These are phyloP conservation scores for Posidonia australis DNA, from an alignment of 106 monocot species.

Conservation along the genomic window DNA sequence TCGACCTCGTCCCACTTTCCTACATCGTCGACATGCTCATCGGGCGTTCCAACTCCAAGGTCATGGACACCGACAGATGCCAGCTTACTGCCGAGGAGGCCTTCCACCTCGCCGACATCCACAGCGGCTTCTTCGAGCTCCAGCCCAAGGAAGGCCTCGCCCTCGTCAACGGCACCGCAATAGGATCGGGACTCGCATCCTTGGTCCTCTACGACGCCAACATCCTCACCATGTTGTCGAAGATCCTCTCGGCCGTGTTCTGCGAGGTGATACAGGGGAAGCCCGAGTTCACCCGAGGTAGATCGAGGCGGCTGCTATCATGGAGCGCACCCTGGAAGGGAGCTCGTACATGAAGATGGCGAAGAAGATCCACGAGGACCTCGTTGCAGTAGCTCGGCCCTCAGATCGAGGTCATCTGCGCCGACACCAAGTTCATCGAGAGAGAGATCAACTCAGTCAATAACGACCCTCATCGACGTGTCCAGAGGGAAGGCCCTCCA, in stretches of 20 bases:
- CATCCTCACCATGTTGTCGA: conserved; percentile 44
- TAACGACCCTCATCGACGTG: conserved; percentile 97
- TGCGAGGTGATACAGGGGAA: conserved; percentile 94
- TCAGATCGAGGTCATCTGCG: conserved; percentile 50
- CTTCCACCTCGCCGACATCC: conserved; percentile 47
- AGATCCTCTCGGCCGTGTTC: conserved; percentile 70
- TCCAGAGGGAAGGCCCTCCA: conserved; percentile 66
- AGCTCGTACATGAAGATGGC: conserved; percentile 35
- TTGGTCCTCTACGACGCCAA: conserved; percentile 73
- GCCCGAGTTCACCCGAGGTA: conserved; percentile 88
- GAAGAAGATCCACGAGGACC: conserved; percentile 3
- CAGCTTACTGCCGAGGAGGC: conserved; percentile 49
- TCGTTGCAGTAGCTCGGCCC: conserved; percentile 21
- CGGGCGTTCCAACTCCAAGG: conserved; percentile 54
- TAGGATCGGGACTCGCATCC: conserved; percentile 82
- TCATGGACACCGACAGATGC: conserved; percentile 24
- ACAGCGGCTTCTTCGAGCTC: conserved; percentile 56
- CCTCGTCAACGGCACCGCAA: conserved; percentile 86
- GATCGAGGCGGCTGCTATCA: conserved; percentile 91
- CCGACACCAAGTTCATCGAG: conserved; percentile 36
- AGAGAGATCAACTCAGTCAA: conserved; percentile 96
- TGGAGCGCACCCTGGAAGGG: conserved; percentile 79
- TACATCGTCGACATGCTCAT: conserved; percentile 77
- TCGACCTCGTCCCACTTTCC: conserved; percentile 71
- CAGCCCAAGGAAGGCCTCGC: conserved; percentile 95